Base-by-base conservation (phyloP, 2,329 filamentous ascomycete species). In the Escovopsis sp. region DNA sequence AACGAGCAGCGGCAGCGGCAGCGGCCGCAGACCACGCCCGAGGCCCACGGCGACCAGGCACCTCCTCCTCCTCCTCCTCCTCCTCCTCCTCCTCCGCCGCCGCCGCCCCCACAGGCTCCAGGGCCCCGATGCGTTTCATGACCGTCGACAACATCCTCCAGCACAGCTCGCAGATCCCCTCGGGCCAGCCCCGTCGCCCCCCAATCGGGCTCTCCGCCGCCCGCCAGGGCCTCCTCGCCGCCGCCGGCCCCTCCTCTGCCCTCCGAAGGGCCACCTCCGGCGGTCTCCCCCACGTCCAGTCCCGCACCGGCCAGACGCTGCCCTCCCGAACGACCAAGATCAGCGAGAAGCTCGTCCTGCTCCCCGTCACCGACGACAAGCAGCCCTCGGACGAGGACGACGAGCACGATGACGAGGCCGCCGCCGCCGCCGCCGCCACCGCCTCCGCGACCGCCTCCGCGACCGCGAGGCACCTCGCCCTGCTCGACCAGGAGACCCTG, bases 61-160 rank as follows among this genome's bases (percentile, higher is more conserved):
- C 54, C 4, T 44, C 43, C 27, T 39, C 52, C 26, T 50, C 48
- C 2, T 42, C 49, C 9, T 46, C 48, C 3, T 48, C 48, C 14
- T 55, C n/a, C n/a, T n/a, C n/a, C n/a, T n/a, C n/a, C n/a, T n/a
- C n/a, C 27, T 39, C 52, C 26, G 50, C 48, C 2, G 43, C 49
- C 9, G 46, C 48, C 3, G 49, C 48, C 14, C 55, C n/a, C n/a
- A n/a, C n/a, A n/a, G n/a, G n/a, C n/a, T n/a, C n/a, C n/a, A n/a
- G 53, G 13, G 48, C 53, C 45, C 65, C 68, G 45, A 87, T 75
- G 64, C 81, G 74, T 48, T 82, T 82, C 56, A 84, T 96, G 53
- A 78, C 76, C 1, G 88, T 98, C 56, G 90, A 98, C 61, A 93
- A 88, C 53, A 82, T 96, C 44, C 75, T 98, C 5, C 86, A 93